Percentiles rank a stretch among this genome's conserved stretches.
phyloP scores from a whole-genome alignment of 2,329 filamentous ascomycete species.

The Xylariaceae sp. region DNA sequence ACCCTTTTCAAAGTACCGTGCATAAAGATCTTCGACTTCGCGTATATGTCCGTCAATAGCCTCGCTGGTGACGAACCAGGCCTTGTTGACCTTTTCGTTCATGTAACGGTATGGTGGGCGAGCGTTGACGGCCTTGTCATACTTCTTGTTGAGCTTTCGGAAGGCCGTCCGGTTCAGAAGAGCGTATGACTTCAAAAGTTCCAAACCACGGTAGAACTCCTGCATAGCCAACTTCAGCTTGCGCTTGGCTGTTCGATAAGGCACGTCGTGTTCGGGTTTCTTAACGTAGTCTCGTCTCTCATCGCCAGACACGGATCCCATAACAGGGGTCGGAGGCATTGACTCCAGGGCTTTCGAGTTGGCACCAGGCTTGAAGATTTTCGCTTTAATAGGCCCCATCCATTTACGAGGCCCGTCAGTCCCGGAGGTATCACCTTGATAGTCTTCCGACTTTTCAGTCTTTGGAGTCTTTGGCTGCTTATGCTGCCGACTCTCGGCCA shows the following conservation, averaged over 20 bases:
- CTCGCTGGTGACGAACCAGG: slow-evolving; percentile 89
- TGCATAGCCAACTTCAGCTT: slow-evolving; percentile 88
- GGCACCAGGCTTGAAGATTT: slow-evolving; percentile 51
- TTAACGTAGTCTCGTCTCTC: slow-evolving; percentile 46
- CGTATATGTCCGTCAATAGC: slow-evolving; percentile 74
- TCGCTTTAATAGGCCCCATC: slow-evolving; percentile 50
- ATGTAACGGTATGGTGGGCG: slow-evolving; percentile 75
- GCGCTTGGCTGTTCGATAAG: slow-evolving; percentile 81
- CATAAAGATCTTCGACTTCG: slow-evolving; percentile 83
- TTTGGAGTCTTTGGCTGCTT: slow-evolving; percentile 30
- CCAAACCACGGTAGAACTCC: slow-evolving; percentile 87
- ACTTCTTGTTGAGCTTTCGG: slow-evolving; percentile 98
- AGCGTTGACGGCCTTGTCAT: slow-evolving; percentile 83
- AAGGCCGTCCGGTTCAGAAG: slow-evolving; percentile 89
- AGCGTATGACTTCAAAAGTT: slow-evolving; percentile 87
- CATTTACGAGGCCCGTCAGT: slow-evolving; percentile 33
- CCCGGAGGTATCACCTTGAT: slow-evolving; percentile 20
- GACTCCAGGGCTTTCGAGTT: slow-evolving; percentile 55
- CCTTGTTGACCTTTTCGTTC: slow-evolving; percentile 82
- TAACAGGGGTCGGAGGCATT: slow-evolving; percentile 48
- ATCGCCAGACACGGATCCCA: slow-evolving; percentile 32
- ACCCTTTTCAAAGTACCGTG: slow-evolving; percentile 87
- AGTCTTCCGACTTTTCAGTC: slow-evolving; percentile 22
- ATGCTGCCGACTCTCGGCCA: slow-evolving; percentile 42
- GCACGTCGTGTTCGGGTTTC: slow-evolving; percentile 57